Percentiles rank a stretch among this genome's conserved stretches.
These are phyloP conservation scores for Pseudopithomyces chartarum DNA, from an alignment of 2,329 filamentous ascomycete genomes.

Conservation along the genomic window DNA sequence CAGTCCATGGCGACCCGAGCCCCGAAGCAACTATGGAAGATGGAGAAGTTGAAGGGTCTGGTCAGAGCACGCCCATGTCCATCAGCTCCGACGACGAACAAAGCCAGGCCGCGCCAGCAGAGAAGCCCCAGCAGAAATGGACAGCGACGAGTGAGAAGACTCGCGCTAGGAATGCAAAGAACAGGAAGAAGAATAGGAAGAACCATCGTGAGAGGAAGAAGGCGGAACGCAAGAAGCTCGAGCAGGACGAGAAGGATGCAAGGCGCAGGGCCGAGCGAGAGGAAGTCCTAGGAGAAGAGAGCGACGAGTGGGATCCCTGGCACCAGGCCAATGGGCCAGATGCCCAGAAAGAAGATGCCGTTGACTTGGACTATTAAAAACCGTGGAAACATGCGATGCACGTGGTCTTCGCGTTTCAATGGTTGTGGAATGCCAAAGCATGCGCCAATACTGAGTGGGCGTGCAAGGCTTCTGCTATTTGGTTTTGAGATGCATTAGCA, in stretches of 20 bases:
- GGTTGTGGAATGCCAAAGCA: no score
- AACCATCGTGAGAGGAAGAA: conserved; percentile 33
- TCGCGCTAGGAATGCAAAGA: conserved; percentile 24
- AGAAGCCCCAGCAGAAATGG: conserved; percentile 34
- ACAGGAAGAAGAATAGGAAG: conserved; percentile 24
- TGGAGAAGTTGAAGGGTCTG: neutral
- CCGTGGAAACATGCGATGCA: neutral
- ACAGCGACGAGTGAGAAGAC: conserved; percentile 29
- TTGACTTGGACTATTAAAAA: conserved; percentile 56
- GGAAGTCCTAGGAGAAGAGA: conserved; percentile 35
- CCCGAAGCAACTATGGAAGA: neutral
- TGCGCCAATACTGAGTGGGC: neutral
- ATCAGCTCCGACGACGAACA: conserved; percentile 12
- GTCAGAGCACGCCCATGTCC: conserved; percentile 11
- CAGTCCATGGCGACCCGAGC: neutral
- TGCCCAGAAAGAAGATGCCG: conserved; percentile 41
- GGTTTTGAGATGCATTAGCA: neutral
- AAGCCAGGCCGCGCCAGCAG: conserved; percentile 17
- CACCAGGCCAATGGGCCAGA: conserved; percentile 53
- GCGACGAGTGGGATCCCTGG: conserved; percentile 50
- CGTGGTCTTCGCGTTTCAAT: neutral
- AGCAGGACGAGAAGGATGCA: conserved; percentile 22
- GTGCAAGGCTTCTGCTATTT: no score
- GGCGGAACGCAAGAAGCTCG: conserved; percentile 22
- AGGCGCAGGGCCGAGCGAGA: conserved; percentile 19